Evolutionary conservation across 257 asterid genomes (phyloP).

Genomic region (Solanum habrochaites): DNA sequence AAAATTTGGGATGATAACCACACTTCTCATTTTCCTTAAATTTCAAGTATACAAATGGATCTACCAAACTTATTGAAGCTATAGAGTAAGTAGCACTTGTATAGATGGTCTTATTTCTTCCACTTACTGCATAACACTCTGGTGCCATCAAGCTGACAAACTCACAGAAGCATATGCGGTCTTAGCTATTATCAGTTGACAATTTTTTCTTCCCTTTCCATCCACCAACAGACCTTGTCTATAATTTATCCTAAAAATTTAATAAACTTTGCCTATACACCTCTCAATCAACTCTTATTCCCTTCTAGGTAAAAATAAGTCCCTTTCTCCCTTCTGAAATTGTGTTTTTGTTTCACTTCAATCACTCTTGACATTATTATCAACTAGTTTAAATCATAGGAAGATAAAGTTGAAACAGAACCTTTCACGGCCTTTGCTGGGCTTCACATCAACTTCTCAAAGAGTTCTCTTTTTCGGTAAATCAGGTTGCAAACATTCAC

Average conservation of each 20-base stretch:
- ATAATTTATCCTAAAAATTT: background rate
- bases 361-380: background rate
- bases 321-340: background rate
- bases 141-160: background rate
- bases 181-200: background rate
- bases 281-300: background rate
- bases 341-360: background rate
- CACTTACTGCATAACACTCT: background rate
- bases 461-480: background rate
- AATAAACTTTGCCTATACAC: background rate
- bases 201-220: background rate
- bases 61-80: background rate
- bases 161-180: background rate
- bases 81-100: background rate
- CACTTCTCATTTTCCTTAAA: background rate
- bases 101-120: background rate
- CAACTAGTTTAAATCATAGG: background rate
- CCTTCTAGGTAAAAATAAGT: background rate
- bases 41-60: background rate
- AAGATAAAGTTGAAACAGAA: background rate
- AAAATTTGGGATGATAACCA: background rate
- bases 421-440: background rate
- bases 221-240: background rate
- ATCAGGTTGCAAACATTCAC: background rate
- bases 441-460: background rate